phyloP scores from a whole-genome alignment of 2,329 filamentous ascomycete species.

The Neonectria coccinea region DNA sequence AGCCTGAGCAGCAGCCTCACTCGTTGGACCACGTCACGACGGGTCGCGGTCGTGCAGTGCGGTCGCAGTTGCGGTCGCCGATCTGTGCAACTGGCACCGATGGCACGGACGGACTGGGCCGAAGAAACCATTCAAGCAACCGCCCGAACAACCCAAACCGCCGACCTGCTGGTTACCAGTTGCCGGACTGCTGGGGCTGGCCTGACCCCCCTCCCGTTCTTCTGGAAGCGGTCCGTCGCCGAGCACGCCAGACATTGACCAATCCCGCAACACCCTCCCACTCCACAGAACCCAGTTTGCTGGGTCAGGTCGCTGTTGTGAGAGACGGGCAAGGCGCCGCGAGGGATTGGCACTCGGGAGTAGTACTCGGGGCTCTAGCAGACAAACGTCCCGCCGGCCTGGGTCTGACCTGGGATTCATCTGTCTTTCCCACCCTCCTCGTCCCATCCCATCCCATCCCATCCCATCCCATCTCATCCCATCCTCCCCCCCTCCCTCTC shows the following conservation, averaged over 20 bases:
- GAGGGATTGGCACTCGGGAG: slow-evolving; percentile 6
- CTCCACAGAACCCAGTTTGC: slow-evolving; percentile 41
- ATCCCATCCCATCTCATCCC: slow-evolving; percentile 30
- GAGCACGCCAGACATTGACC: slow-evolving; percentile 33
- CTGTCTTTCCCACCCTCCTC: slow-evolving; percentile 15
- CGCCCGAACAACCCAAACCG: background rate
- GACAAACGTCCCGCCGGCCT: slow-evolving; percentile 30
- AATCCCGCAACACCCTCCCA: slow-evolving; percentile 32
- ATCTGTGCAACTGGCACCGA: slow-evolving; percentile 37
- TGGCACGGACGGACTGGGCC: slow-evolving; percentile 32
- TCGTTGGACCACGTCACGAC: slow-evolving; percentile 45
- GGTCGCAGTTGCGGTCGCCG: slow-evolving; percentile 35
- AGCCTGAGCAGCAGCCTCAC: slow-evolving; percentile 25
- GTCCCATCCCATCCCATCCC: slow-evolving; percentile 26
- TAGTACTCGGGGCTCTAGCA: slow-evolving; percentile 9
- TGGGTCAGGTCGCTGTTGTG: slow-evolving; percentile 29
- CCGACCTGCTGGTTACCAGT: slow-evolving; percentile 32
- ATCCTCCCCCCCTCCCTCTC: slow-evolving; percentile 11
- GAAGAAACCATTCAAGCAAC: slow-evolving; percentile 31
- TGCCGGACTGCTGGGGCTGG: slow-evolving; percentile 37
- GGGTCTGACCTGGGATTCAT: slow-evolving; percentile 20
- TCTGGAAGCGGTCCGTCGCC: slow-evolving; percentile 42
- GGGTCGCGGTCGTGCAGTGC: slow-evolving; percentile 31
- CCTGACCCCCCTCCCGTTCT: slow-evolving; percentile 40
- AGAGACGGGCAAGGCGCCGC: slow-evolving; percentile 14